Base-by-base conservation (phyloP, 176 grass and related monocot genomes). In the Calamus simplicifolius region DNA sequence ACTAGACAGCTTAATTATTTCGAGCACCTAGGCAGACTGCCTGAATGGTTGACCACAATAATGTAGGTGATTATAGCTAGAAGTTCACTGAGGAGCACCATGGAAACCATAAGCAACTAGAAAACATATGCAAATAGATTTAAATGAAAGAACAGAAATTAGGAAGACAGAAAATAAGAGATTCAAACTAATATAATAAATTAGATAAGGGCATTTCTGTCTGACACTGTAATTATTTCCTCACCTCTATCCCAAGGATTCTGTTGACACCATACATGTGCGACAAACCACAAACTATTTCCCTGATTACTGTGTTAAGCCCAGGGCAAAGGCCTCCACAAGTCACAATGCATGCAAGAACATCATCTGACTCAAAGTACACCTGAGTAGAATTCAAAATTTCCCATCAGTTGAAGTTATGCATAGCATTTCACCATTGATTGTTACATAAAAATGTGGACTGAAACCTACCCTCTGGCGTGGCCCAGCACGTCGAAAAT, bases 261-360 rank as follows among this genome's bases (percentile, higher is more conserved):
- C 35, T 35, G 18, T 56, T 35, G 13, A 68, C 65, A 56, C 52
- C 65, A 25, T 68, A 68, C 65, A 68, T 68, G 28, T 68, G 18
- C 18, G 65, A 68, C 65, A 68, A 56, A 18, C 65, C 65, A 54
- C 65, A 68, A 16, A 68, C 52, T 56, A 68, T 68, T 38, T 68
- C 65, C 0, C 65, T 27, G 10, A 68, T 68, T 29, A 68, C 65
- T 25, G 65, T 68, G 65, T 68, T 68, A 43, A 68, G 65, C 7
- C 65, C 65, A 38, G 65, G 65, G n/a, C 65, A 68, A 28, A 68
- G 65, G 29, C 65, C 65, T 21, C 65, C 65, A 8, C 65, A 68
- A 55, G 65, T 68, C 38, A 68, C 65, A 56, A 68, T 56, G 51
- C 65, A 68, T 68, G 65, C 65, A 68, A 30, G 51, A 51, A 68